Conservation (phyloP, 768 basidiomycete species). For the Kwoniella botswanensis region DNA sequence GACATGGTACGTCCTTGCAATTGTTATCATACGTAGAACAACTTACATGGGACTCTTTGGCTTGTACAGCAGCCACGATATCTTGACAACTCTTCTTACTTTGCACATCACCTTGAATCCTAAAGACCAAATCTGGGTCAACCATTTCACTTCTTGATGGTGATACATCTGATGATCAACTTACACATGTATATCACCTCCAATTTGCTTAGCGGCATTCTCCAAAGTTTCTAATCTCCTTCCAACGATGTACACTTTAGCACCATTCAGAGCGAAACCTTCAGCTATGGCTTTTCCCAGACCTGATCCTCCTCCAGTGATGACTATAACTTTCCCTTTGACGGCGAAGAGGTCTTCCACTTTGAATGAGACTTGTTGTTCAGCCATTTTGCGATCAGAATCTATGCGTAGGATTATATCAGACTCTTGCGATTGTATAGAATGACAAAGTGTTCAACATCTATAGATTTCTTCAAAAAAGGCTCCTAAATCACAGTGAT, state of each 20-base stretch:
- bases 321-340: slow-evolving; percentile 32
- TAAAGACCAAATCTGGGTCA: background rate
- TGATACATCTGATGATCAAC: background rate
- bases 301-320: slow-evolving; percentile 42
- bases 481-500: too few relatives aligned
- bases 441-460: too few relatives aligned
- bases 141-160: too few relatives aligned
- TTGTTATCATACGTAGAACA: too few relatives aligned
- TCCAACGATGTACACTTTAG: slow-evolving; percentile 47
- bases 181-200: slow-evolving; percentile 31
- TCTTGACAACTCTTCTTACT: slow-evolving; percentile 29
- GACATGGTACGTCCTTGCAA: too few relatives aligned
- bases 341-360: slow-evolving; percentile 35
- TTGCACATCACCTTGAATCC: slow-evolving; percentile 35
- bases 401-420: too few relatives aligned
- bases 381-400: too few relatives aligned
- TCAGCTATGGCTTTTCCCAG: slow-evolving; percentile 44
- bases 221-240: slow-evolving; percentile 35
- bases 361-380: slow-evolving; percentile 10
- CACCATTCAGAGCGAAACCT: slow-evolving; percentile 35
- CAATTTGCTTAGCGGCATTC: slow-evolving; percentile 33
- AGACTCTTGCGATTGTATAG: too few relatives aligned
- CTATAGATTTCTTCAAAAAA: too few relatives aligned
- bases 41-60: slow-evolving; percentile 3
- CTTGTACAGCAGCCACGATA: slow-evolving; percentile 15